These are phyloP conservation scores for Jatropha multifida DNA, from an alignment of 441 rosid species.

Conservation along the genomic window DNA sequence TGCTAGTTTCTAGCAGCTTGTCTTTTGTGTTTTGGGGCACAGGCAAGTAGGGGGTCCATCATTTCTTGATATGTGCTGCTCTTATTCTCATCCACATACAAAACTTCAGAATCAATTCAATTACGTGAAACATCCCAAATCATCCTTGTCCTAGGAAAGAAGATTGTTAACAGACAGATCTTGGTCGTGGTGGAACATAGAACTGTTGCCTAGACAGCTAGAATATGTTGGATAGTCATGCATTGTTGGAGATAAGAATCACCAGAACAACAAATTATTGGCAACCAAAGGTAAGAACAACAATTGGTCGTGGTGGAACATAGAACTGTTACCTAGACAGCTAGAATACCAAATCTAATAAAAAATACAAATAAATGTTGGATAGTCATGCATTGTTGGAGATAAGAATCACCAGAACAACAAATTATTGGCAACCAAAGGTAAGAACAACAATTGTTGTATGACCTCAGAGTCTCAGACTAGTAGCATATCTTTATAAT, in stretches of 20 bases:
- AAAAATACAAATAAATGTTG: background rate
- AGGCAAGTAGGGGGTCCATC: background rate
- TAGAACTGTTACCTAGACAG: no score
- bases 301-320: no score
- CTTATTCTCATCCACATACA: background rate
- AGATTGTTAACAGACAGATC: background rate
- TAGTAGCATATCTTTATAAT: background rate
- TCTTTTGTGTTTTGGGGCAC: background rate
- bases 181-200: background rate
- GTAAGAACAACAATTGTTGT: background rate
- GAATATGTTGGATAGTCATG: background rate
- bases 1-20: background rate
- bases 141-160: background rate
- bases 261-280: background rate
- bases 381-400: background rate
- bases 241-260: background rate
- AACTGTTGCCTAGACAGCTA: no score
- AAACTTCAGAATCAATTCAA: background rate
- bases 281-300: background rate
- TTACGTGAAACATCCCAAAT: background rate
- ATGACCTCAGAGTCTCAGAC: background rate
- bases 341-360: background rate
- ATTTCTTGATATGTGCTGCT: background rate
- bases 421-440: background rate
- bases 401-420: background rate